Conservation (phyloP, 805 yeast genomes). For the Saturnispora diversa region DNA sequence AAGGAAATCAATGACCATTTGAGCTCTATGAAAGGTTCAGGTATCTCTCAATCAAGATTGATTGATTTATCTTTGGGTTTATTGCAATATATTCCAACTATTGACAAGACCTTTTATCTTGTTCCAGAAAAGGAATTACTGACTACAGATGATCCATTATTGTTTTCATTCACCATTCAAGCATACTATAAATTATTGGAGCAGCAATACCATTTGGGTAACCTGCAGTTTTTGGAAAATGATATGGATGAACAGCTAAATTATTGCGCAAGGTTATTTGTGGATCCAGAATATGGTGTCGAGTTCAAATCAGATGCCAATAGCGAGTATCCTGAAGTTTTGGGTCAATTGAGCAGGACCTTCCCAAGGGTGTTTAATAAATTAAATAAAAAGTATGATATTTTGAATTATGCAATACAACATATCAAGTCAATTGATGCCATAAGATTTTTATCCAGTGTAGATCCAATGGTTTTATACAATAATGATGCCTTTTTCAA, state of each 20-base stretch:
- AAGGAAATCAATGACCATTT: conserved; percentile 20
- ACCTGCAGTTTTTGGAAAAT: conserved; percentile 12
- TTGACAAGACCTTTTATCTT: conserved; percentile 24
- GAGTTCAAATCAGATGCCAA: conserved; percentile 3
- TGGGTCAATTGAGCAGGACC: conserved; percentile 8
- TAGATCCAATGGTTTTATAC: conserved; percentile 23
- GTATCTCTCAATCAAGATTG: conserved; percentile 24
- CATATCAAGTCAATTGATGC: conserved; percentile 15
- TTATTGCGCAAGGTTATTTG: conserved; percentile 21
- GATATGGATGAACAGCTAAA: conserved; percentile 19
- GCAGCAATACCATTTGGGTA: background rate
- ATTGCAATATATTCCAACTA: conserved; percentile 19
- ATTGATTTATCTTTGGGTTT: conserved; percentile 27
- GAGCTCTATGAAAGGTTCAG: conserved; percentile 19
- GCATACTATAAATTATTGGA: conserved; percentile 26
- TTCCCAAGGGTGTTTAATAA: conserved; percentile 18
- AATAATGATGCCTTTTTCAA: conserved; percentile 15
- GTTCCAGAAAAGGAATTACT: conserved; percentile 20
- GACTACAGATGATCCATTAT: conserved; percentile 25
- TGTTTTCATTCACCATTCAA: conserved; percentile 24
- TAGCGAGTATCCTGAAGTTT: conserved; percentile 11
- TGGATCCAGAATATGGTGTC: conserved; percentile 14
- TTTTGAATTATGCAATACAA: conserved; percentile 19
- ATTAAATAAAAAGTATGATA: conserved; percentile 19
- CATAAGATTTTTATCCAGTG: conserved; percentile 20